Base-by-base conservation (phyloP, 1,284 basidiomycete species). In the Ustilago xerochloae region DNA sequence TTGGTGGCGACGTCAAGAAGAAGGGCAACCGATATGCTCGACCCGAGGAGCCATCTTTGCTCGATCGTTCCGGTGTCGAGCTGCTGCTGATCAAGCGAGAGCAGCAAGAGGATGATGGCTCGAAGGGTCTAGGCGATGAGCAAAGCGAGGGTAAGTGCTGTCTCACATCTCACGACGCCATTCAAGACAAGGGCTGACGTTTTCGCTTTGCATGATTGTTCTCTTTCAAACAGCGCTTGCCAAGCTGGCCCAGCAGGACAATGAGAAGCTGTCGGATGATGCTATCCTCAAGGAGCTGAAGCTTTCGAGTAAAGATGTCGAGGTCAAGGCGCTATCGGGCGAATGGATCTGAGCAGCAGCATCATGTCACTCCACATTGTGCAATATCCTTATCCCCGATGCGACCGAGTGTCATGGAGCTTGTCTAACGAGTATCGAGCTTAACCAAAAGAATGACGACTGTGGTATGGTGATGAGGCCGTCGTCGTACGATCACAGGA, bases 41-140 rank as follows among this genome's bases (percentile, higher is more conserved):
- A 47, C 77, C 77, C 0, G 72, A 77, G 48, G 49, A 77, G 48
- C 59, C 76, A 4, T 46, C 48, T 29, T 30, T 75, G 45, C 63
- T 79, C 26, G 69, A 79, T 43, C 75, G 76, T 6, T 57, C 65
- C 36, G 77, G 77, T 28, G 73, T 79, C 15, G 77, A 79, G 56
- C 49, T 79, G 33, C 43, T 79, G 12, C 45, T 77, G 39, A 77
- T 75, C 53, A 74, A 75, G 62, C 55, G 66, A 20, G 63, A 61
- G 39, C 55, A 66, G 35, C 64, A 79, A 59, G 65, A 73, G 36
- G 67, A 75, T 15, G 54, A 64, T 8, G 71, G 65, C n/a, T 46
- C 61, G 7, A 46, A 69, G 50, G 75, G 75, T 18, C 61, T 68
- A 15, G 66, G 75, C 20, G 75, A 77, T 15, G 61, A 64, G 24